Percentiles rank a stretch among this genome's conserved stretches.
Conservation (phyloP, 2,329 filamentous ascomycete species). For the Hypoxylon sp. region DNA sequence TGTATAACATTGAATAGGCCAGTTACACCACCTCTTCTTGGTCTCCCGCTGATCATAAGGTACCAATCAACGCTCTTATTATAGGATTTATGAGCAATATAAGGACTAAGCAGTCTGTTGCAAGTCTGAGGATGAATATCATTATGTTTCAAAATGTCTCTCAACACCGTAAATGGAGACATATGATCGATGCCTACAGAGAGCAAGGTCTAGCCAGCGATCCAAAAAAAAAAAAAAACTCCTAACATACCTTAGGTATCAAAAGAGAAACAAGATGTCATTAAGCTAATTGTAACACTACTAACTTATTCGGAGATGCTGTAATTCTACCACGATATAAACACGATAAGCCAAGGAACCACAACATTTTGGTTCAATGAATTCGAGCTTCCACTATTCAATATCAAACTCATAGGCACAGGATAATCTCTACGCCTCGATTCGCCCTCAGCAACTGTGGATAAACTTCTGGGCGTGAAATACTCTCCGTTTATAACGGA, state of each 20-base stretch:
- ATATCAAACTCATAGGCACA: neutral
- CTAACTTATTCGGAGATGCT: neutral
- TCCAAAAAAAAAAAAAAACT: too few relatives aligned
- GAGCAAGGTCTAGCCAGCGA: neutral
- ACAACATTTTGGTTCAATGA: neutral
- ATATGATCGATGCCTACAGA: neutral
- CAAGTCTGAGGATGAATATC: neutral
- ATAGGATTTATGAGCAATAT: neutral
- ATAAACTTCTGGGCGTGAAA: neutral
- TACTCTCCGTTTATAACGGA: neutral
- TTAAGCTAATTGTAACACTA: neutral
- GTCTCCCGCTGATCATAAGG: neutral
- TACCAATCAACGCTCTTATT: neutral
- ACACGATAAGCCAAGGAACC: neutral
- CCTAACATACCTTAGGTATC: too few relatives aligned
- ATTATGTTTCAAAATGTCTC: neutral
- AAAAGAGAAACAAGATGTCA: neutral
- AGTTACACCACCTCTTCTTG: neutral
- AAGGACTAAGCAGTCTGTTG: neutral
- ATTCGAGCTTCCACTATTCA: neutral
- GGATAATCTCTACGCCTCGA: neutral
- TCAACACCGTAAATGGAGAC: neutral
- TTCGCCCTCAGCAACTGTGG: neutral
- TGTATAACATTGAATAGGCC: neutral
- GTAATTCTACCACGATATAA: neutral